Evolutionary conservation across 345 rosid species (phyloP).

Genomic region (Melaleuca quinquenervia): DNA sequence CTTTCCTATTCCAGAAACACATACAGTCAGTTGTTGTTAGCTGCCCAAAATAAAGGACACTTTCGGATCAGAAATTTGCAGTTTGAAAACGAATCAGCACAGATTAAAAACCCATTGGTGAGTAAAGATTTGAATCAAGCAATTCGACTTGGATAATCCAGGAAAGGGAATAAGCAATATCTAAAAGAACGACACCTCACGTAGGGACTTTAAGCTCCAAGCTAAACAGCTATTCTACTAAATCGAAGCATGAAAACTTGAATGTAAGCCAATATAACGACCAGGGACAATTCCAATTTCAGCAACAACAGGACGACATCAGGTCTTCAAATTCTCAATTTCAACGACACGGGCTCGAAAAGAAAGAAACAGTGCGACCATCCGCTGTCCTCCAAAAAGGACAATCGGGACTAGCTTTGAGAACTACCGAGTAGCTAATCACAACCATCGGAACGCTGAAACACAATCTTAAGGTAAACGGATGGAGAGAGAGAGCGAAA

Average conservation of each 20-base stretch:
- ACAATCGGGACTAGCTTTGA: neutral
- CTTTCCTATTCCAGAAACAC: slow-evolving; percentile 39
- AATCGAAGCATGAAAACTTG: neutral
- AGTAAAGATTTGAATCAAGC: neutral
- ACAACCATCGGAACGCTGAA: neutral
- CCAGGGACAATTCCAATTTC: neutral
- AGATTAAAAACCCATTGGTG: neutral
- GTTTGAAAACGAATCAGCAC: neutral
- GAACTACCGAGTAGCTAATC: neutral
- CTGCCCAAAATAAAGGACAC: neutral
- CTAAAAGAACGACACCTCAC: neutral
- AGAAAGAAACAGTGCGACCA: neutral
- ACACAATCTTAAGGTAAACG: neutral
- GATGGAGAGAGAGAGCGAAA: neutral
- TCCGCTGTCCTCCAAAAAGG: neutral
- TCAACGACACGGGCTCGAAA: neutral
- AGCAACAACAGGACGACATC: neutral
- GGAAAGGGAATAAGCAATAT: neutral
- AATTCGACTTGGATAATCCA: neutral
- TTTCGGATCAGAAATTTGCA: neutral
- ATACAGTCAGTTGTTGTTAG: neutral
- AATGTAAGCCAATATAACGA: neutral
- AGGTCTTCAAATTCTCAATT: neutral
- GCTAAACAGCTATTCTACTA: neutral
- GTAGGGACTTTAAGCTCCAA: neutral